Percentiles rank a stretch among this genome's conserved stretches.
Evolutionary conservation across 352 stramenopile species (phyloP).

Genomic region (Pythium oligandrum): DNA sequence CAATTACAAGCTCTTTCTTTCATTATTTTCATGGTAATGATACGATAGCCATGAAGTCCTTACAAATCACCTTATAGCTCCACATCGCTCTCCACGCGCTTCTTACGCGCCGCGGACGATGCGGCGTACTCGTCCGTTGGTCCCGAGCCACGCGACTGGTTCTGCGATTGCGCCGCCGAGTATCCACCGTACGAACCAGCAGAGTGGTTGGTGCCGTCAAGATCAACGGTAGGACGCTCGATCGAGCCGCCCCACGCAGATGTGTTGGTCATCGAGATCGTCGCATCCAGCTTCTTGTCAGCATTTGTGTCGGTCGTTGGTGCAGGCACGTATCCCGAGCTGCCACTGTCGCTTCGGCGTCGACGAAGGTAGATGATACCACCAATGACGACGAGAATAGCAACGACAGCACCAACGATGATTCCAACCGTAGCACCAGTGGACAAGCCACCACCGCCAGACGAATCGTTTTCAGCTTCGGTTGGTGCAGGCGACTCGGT

Average conservation of each 20-base stretch:
- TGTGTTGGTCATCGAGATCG: constrained; percentile 21
- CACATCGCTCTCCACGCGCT: constrained; percentile 56
- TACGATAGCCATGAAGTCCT: no score
- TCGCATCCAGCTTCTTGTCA: constrained; percentile 12
- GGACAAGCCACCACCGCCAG: constrained; percentile 29
- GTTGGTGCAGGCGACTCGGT: constrained; percentile 2
- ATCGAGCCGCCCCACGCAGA: constrained; percentile 17
- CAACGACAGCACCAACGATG: constrained; percentile 45
- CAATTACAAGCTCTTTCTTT: background rate
- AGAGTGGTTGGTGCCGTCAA: constrained; percentile 41
- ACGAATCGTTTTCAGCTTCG: no score
- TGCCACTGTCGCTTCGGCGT: constrained; percentile 17
- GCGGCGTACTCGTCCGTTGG: no score
- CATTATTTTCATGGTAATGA: background rate
- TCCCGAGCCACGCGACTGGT: background rate
- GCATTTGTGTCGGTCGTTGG: constrained; percentile 31
- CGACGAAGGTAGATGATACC: constrained; percentile 32
- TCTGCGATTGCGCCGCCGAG: constrained; percentile 15
- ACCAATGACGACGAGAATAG: constrained; percentile 40
- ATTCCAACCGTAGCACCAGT: constrained; percentile 47
- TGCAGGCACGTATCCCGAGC: constrained; percentile 34
- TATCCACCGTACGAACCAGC: constrained; percentile 22
- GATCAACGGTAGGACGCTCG: constrained; percentile 10
- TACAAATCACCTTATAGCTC: constrained; percentile 32
- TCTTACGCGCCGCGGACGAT: constrained; percentile 11